A percentile compares a stretch with the other conserved stretches of the same genome.
phyloP scores from a whole-genome alignment of 495 filamentous ascomycete species.

The Daldinia grandis region DNA sequence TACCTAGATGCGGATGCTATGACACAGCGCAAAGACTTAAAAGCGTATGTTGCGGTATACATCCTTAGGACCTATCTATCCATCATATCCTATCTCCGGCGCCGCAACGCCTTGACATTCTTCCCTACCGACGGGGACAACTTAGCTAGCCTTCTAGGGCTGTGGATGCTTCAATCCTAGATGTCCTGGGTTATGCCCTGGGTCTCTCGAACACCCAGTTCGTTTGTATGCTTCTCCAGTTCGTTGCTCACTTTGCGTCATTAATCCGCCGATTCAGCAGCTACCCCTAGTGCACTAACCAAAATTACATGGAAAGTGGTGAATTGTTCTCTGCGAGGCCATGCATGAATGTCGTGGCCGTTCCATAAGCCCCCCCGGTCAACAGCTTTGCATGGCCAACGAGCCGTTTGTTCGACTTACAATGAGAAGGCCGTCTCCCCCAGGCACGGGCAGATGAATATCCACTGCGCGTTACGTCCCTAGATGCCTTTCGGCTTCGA shows the following conservation, averaged over 20 bases:
- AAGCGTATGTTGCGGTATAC: conserved; percentile 33
- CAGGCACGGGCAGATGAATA: conserved; percentile 24
- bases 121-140: conserved; percentile 32
- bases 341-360: conserved; percentile 59
- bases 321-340: conserved; percentile 49
- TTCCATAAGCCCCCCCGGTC: conserved; percentile 48
- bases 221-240: conserved; percentile 45
- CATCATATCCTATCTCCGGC: conserved; percentile 40
- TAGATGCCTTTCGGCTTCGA: conserved; percentile 17
- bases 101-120: conserved; percentile 39
- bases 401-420: conserved; percentile 33
- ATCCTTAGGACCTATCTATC: conserved; percentile 6
- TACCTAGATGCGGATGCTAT: conserved; percentile 19
- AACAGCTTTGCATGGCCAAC: conserved; percentile 46
- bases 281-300: conserved; percentile 45
- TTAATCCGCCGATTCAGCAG: conserved; percentile 45
- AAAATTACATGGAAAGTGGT: conserved; percentile 40
- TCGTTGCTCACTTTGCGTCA: conserved; percentile 48
- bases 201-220: conserved; percentile 40
- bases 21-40: conserved; percentile 32
- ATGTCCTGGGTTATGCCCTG: neutral
- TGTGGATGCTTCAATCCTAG: conserved; percentile 25
- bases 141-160: conserved; percentile 21
- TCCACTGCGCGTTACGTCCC: conserved; percentile 23
- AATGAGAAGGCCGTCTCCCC: conserved; percentile 15